Evolutionary conservation across 768 basidiomycete genomes (phyloP).

Genomic region (Collybiopsis confluens): DNA sequence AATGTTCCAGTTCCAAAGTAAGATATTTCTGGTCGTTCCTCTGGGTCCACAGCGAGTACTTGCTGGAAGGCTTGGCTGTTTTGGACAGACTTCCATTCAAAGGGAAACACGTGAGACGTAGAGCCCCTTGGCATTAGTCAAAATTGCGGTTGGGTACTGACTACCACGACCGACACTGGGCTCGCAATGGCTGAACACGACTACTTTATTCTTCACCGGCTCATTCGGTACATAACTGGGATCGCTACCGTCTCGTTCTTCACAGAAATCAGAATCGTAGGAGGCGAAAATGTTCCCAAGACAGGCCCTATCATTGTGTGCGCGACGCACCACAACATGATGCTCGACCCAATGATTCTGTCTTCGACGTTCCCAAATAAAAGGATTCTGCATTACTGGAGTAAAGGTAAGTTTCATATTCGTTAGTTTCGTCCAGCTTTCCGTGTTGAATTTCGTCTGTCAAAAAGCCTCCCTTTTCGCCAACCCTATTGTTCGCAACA

Average conservation of each 20-base stretch:
- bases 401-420: slow-evolving; percentile 61
- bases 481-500: slow-evolving; percentile 67
- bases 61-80: too few species aligned
- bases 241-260: slow-evolving; percentile 86
- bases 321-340: slow-evolving; percentile 94
- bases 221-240: slow-evolving; percentile 67
- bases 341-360: slow-evolving; percentile 79
- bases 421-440: not conserved
- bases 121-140: too few species aligned
- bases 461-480: slow-evolving; percentile 67
- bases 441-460: not conserved
- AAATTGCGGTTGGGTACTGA: too few species aligned
- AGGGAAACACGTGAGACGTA: too few species aligned
- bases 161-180: too few species aligned
- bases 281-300: slow-evolving; percentile 81
- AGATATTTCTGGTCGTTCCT: too few species aligned
- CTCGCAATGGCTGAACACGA: not conserved
- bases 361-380: slow-evolving; percentile 80
- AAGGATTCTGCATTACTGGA: slow-evolving; percentile 88
- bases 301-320: slow-evolving; percentile 93
- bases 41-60: too few species aligned
- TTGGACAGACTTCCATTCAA: too few species aligned
- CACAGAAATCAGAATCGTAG: slow-evolving; percentile 80
- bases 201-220: slow-evolving; percentile 49
- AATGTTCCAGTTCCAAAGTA: too few species aligned